Conservation (phyloP, 192 early-diverging fungal species). For the Umbelopsis vinacea region DNA sequence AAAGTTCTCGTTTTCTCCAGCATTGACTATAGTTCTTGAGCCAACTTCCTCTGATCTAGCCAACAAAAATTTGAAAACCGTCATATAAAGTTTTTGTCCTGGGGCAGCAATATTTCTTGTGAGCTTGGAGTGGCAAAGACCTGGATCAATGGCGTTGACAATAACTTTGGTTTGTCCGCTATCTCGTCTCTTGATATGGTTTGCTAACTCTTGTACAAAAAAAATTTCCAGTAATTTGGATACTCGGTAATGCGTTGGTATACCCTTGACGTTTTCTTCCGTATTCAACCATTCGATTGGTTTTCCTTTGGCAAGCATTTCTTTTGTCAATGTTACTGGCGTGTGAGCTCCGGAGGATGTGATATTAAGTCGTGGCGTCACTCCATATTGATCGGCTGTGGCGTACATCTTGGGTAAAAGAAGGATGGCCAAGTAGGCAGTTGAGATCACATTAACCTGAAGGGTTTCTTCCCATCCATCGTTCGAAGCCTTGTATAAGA, state of each 20-base stretch:
- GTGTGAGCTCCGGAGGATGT: background rate
- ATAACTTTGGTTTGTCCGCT: background rate
- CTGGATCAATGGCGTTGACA: background rate
- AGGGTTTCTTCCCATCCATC: background rate
- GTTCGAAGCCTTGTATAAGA: background rate
- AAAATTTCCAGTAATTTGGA: background rate
- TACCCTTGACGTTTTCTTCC: too few relatives aligned
- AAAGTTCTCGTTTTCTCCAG: background rate
- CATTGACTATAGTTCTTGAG: conserved; percentile 4
- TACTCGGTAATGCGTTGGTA: too few relatives aligned
- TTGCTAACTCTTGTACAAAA: background rate
- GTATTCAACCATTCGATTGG: too few relatives aligned
- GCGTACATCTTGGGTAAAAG: background rate
- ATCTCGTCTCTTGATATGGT: background rate
- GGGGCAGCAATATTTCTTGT: background rate
- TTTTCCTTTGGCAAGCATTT: background rate
- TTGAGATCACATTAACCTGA: conserved; percentile 7
- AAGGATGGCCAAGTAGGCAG: background rate
- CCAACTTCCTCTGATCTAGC: background rate
- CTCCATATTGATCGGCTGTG: background rate
- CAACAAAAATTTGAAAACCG: background rate
- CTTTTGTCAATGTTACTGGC: background rate
- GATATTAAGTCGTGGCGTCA: conserved; percentile 1
- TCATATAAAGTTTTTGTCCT: too few relatives aligned
- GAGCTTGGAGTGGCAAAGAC: background rate